These are phyloP conservation scores for Sarcocystis neurona DNA, from an alignment of 169 alveolate species.

Conservation along the genomic window DNA sequence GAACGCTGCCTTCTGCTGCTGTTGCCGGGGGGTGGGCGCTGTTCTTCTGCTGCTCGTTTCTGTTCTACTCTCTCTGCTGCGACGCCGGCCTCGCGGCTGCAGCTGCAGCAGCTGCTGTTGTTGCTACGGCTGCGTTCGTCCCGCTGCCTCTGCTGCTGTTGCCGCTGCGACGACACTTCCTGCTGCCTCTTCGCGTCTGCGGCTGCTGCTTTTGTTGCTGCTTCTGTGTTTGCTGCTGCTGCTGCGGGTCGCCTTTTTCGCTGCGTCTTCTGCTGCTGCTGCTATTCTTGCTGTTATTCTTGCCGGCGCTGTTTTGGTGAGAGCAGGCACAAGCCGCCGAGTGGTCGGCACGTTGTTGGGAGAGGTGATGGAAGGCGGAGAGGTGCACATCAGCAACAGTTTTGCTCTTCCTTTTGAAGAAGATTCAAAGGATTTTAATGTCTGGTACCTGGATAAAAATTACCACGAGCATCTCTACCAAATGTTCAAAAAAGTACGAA, in stretches of 20 bases:
- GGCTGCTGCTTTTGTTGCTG: not conserved
- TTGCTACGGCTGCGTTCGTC: too few species aligned
- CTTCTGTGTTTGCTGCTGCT: not conserved
- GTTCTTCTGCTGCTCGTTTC: too few species aligned
- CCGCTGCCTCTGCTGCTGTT: too few species aligned
- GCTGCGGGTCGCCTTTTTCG: not conserved
- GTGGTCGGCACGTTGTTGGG: constrained; percentile 99
- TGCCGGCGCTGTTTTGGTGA: not conserved
- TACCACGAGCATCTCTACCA: constrained; percentile 95
- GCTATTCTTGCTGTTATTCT: not conserved
- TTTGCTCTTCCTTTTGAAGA: constrained; percentile 99
- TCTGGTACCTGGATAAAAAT: constrained; percentile 98
- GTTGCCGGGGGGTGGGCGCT: too few species aligned
- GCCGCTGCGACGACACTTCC: too few species aligned
- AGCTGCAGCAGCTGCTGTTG: too few species aligned
- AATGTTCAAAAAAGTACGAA: constrained; percentile 93
- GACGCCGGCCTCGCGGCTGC: too few species aligned
- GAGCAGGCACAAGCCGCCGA: constrained; percentile 81
- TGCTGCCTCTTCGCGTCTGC: too few species aligned
- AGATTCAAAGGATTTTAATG: constrained; percentile 95
- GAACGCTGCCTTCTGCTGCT: too few species aligned
- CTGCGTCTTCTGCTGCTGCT: too few species aligned
- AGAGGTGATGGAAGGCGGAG: constrained; percentile 84
- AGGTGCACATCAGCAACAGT: constrained; percentile 95
- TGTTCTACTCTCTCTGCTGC: too few species aligned